phyloP scores from a whole-genome alignment of 176 grass and related monocot species.

The Triticum urartu region DNA sequence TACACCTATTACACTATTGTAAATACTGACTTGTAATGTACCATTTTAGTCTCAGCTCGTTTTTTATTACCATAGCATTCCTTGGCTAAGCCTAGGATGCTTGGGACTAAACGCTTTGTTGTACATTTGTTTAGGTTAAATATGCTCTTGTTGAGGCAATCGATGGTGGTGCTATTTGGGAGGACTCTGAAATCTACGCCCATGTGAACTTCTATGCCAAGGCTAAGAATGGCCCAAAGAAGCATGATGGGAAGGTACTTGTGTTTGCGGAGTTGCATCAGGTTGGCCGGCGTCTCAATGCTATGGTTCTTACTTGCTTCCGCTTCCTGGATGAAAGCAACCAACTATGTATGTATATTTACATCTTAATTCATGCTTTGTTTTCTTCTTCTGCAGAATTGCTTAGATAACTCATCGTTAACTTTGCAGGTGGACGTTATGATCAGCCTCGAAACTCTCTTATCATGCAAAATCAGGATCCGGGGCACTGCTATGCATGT shows the following conservation, averaged over 20 bases:
- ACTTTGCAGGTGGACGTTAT: neutral
- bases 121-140: slow-evolving; percentile 8
- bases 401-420: neutral
- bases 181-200: neutral
- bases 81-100: neutral
- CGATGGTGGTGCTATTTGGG: neutral
- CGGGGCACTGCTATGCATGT: neutral
- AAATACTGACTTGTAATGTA: no score
- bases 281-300: neutral
- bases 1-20: no score
- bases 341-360: neutral
- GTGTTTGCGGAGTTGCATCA: slow-evolving; percentile 4
- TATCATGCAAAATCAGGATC: neutral
- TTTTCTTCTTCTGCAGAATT: neutral
- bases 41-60: neutral
- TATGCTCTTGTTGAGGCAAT: slow-evolving; percentile 12
- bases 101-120: neutral
- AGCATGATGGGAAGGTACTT: neutral
- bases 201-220: slow-evolving; percentile 14
- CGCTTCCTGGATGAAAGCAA: neutral
- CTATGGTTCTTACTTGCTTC: neutral
- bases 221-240: neutral
- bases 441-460: neutral
- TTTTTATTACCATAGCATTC: neutral
- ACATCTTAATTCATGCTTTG: neutral